These are phyloP conservation scores for Tanacetum coccineum DNA, from an alignment of 129 eudicot genomes.

Conservation along the genomic window DNA sequence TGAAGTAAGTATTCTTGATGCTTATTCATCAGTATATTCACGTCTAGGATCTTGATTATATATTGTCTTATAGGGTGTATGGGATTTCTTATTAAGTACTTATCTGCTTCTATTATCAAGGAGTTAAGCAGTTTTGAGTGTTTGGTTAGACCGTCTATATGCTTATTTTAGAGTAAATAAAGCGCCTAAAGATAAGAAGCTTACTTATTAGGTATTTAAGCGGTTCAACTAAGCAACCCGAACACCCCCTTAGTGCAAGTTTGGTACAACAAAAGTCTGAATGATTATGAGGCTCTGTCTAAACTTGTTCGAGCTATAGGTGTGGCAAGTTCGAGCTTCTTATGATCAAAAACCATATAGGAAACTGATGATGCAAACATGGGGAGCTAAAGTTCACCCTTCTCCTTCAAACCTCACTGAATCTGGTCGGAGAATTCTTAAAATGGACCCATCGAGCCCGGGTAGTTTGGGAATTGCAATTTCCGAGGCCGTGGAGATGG, in stretches of 20 bases:
- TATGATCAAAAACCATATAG: slow-evolving; percentile 94
- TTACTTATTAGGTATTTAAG: too few species aligned
- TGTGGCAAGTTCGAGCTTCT: slow-evolving; percentile 98
- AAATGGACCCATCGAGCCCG: slow-evolving; percentile 72
- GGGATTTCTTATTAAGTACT: too few species aligned
- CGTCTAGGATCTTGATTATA: not conserved
- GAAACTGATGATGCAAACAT: slow-evolving; percentile 94
- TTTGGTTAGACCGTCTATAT: too few species aligned
- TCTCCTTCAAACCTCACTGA: slow-evolving; percentile 80
- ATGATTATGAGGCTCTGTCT: too few species aligned
- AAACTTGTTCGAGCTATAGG: slow-evolving; percentile 34
- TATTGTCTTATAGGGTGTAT: not conserved
- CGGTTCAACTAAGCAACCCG: too few species aligned
- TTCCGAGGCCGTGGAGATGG: slow-evolving; percentile 93
- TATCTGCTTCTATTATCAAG: too few species aligned
- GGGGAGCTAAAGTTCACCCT: slow-evolving; percentile 97
- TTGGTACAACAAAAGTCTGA: not conserved
- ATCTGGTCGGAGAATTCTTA: slow-evolving; percentile 68
- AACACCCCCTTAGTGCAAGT: not conserved
- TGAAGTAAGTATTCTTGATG: slow-evolving; percentile 46
- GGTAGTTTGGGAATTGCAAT: slow-evolving; percentile 97
- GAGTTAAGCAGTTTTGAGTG: too few species aligned
- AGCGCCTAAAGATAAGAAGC: too few species aligned
- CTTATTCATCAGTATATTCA: not conserved
- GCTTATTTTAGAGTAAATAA: not conserved